Base-by-base conservation (phyloP, 2,329 filamentous ascomycete species). In the Colletotrichum sublineola region DNA sequence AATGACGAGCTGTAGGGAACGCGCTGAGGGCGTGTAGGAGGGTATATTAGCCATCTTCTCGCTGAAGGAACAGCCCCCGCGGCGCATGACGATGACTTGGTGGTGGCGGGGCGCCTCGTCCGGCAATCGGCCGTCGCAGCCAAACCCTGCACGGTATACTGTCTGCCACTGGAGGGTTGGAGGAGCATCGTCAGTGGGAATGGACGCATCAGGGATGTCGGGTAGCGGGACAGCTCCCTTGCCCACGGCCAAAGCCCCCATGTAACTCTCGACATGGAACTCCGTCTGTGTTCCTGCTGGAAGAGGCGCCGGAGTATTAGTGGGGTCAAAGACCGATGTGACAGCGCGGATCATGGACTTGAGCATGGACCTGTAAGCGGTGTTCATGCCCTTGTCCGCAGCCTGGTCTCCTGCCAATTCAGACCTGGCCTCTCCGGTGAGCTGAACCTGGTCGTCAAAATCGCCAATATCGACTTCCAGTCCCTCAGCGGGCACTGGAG, bases 41-140 rank as follows among this genome's bases (percentile, higher is more conserved):
- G 96, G 95, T n/a, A 98, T 95, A 75, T 94, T 95, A 63, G 88
- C 86, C 0, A 98, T 84, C 81, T 99, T 99, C 38, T 92, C 84
- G 46, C 89, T 92, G 81, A 98, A 98, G 33, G 89, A 92, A 83
- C 96, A 99, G 1, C 90, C 91, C 50, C 96, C 96, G 7, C 96
- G 91, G 38, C 89, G 91, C 77, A 98, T 86, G 62, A 97, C 89
- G 71, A 99, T 91, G 72, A 98, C 86, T 63, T 97, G 92, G 82
- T 97, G 86, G 57, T 85, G 81, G 38, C 85, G 85, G 3, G 87
- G 82, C 0, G 84, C 86, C 20, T 80, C 77, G n/a, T 88, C 86
- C 2, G 87, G 86, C 2, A 90, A 81, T 4, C 84, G 83, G n/a
- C 85, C 83, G 70, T 86, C 84, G 80, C 96, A 96, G 12, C 91